Base-by-base conservation (phyloP, 116 monocot species). In the Phalaenopsis hybrid region DNA sequence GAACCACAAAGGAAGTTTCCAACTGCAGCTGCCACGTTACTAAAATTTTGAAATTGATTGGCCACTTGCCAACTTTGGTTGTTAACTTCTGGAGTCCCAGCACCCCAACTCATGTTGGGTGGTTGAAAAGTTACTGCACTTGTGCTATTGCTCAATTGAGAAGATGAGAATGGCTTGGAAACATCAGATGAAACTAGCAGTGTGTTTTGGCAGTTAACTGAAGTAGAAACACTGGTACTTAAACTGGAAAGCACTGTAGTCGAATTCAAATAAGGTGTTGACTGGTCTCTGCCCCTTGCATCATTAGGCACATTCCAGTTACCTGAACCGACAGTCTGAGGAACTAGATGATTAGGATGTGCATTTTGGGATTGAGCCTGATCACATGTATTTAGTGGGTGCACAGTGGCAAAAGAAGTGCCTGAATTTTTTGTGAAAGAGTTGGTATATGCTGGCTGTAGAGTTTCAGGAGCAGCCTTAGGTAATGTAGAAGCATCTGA, bases 1-100 rank as follows among this genome's bases (percentile, higher is more conserved):
- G 82, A 8, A 73, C 79, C 82, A 83, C 81, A 81, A 8, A 81
- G 78, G 48, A 74, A n/a, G 74, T 81, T 83, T 11, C 44, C 79
- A 65, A 55, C 78, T 68, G 50, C 80, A 10, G 82, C 51, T 25
- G 73, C 37, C 72, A 69, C 76, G 46, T 57, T 81, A 77, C 49
- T 63, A 10, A 43, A 11, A 18, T 79, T 77, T 57, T 80, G 67
- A 61, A 57, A 67, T 50, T 78, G 85, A 9, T 44, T 7, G 51
- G 77, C 28, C 37, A 33, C 33, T 28, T 31, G 46, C 85, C 81
- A 85, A 79, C 78, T 52, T 52, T 68, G 10, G 46, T 77, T 76
- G 44, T 69, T 48, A 25, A 41, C 59, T 67, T 28, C 44, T 11
- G 13, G 43, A 16, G 6, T 25, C 28, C 49, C 77, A 77, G 5